Base-by-base conservation (phyloP, 768 basidiomycete species). In the Suillus spraguei region DNA sequence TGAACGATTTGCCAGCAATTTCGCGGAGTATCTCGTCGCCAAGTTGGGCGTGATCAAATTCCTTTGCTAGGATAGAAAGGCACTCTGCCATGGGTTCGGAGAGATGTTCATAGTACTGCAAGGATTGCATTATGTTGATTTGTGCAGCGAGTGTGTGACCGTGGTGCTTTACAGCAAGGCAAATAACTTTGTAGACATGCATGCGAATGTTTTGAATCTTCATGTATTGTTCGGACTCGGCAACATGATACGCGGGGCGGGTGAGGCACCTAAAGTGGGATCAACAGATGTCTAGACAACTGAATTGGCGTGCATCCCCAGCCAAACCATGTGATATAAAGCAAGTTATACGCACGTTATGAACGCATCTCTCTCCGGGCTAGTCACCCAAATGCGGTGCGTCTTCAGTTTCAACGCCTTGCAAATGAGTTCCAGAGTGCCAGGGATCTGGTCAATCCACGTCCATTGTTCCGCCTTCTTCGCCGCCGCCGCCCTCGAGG, bases 51-150 rank as follows among this genome's bases (percentile, higher is more conserved):
- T 94, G 87, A 74, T 97, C 96, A 69, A 91, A 98, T 61, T 97
- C 91, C 62, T 88, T 89, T 9, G 90, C 85, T 17, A 97, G 84
- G 56, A 89, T 79, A 38, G 87, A 82, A 32, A 99, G 82, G 54
- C 92, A 88, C 67, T 98, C 97, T 0, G 97, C 97, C 88, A 98
- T 91, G 2, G 91, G 89, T 70, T 99, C 97, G 0, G 93, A 87
- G 24, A 97, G 85, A 71, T 99, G 97, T 68, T 99, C 97, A 67
- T 89, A 94, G 75, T 96, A 97, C 64, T 96, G 95, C 16, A 99
- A 80, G 54, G 86, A 87, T 72, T 97, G 95, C 77, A 97, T 91
- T 76, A 99, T 92, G 65, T 84, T 86, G 64, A 92, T 96, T 71
- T 97, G 95, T 0, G 93, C 92, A 24, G 89, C 87, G 65, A 91